Evolutionary conservation across 768 basidiomycete genomes (phyloP), one percentile per base, ranked within the genome.

Genomic region (Hortiboletus flavorubellus): DNA sequence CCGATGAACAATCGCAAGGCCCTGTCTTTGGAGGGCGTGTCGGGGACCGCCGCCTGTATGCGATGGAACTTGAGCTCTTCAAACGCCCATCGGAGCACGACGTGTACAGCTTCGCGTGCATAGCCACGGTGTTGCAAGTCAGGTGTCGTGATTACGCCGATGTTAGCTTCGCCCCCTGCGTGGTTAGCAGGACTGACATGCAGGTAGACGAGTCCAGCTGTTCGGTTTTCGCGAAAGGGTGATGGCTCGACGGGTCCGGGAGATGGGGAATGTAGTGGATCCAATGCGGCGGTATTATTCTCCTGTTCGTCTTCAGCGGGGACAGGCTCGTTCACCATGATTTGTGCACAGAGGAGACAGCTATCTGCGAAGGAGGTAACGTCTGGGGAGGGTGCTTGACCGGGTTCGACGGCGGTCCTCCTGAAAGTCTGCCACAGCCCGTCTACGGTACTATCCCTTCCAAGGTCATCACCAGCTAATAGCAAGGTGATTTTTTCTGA

Each of bases 61-160:
- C 71, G 72, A 33, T 72, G 71, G 56, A 74, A 72, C 26, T 59
- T 59, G 60, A 72, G 54, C 0, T 72, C 66, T 30, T 73, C 69
- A 26, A 72, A 86, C 3, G 80, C 84, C 53, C 73, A 72, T 9
- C 74, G 61, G 11, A 85, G 62, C 1, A 77, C 74, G 29, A 76
- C 65, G 9, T 73, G 66, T 30, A 86, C 65, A 1, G 79, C 82
- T 39, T 78, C 71, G 29, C 69, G 68, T 4, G 78, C 84, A 37
- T 75, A 75, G 7, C 82, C 81, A 30, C 70, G 64, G 4, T 70
- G 64, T 12, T 75, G 77, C 58, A 73, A 65, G 8, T 51, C 51
- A 2, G 72, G 60, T 11, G 67, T 58, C 30, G 87, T 57, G 50
- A 81, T 72, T 59, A 89, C 68, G 11, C 86, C 86, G 33, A 89